Percentiles rank a stretch among this genome's conserved stretches.
Conservation (phyloP, 2,329 filamentous ascomycete species). For the Xylariaceae sp. region DNA sequence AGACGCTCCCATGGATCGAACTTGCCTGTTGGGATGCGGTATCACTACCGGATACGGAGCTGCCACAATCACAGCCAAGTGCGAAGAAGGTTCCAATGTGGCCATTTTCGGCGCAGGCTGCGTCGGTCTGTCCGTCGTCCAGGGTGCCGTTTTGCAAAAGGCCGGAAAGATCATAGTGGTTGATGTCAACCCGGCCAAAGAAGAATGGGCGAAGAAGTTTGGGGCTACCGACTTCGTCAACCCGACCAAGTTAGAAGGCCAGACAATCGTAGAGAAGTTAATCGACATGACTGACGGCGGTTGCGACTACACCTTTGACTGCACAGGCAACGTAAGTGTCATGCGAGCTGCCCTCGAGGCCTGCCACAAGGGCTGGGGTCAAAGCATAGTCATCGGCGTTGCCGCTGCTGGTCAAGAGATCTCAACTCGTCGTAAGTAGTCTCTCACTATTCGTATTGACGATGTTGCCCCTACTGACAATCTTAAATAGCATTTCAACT, state of each 20-base stretch:
- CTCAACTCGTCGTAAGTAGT: slow-evolving; percentile 73
- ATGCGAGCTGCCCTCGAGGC: slow-evolving; percentile 92
- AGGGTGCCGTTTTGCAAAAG: slow-evolving; percentile 83
- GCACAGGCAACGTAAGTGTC: slow-evolving; percentile 92
- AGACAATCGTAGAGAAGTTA: slow-evolving; percentile 86
- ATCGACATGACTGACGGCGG: slow-evolving; percentile 98
- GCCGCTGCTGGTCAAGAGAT: slow-evolving; percentile 96
- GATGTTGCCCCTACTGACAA: slow-evolving; percentile 19
- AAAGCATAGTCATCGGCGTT: slow-evolving; percentile 97
- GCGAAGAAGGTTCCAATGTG: slow-evolving; percentile 84
- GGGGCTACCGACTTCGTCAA: slow-evolving; percentile 97
- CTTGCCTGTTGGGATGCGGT: slow-evolving; percentile 92
- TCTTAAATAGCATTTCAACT: slow-evolving; percentile 79
- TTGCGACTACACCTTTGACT: slow-evolving; percentile 99
- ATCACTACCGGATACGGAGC: slow-evolving; percentile 99
- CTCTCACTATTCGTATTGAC: neutral
- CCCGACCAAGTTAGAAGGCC: slow-evolving; percentile 70
- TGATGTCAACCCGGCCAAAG: slow-evolving; percentile 80
- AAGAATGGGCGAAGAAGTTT: slow-evolving; percentile 90
- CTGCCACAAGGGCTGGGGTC: slow-evolving; percentile 98
- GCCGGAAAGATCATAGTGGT: slow-evolving; percentile 72
- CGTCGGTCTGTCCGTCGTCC: slow-evolving; percentile 90
- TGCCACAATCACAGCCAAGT: slow-evolving; percentile 84
- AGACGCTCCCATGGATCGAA: slow-evolving; percentile 91
- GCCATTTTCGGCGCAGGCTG: slow-evolving; percentile 95